Evolutionary conservation across 2,329 filamentous ascomycete species (phyloP).

Genomic region (Monilinia vaccinii-corymbosi): DNA sequence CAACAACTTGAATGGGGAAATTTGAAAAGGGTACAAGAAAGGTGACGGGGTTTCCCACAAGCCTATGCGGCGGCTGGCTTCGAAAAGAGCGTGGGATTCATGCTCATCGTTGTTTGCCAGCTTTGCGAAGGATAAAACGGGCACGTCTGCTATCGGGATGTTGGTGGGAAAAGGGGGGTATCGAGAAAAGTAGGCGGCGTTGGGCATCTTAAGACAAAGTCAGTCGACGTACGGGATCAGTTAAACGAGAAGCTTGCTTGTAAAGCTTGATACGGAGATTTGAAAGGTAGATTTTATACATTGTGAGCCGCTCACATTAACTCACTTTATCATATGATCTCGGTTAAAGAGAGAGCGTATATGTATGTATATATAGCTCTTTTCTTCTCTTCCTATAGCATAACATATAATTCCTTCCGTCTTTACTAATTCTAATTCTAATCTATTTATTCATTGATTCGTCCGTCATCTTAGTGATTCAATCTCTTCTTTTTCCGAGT

Average conservation of each 20-base stretch:
- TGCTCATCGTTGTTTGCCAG: background rate
- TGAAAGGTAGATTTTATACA: no score
- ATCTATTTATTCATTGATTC: no score
- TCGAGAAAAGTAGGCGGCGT: background rate
- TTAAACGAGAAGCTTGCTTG: background rate
- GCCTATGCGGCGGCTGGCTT: background rate
- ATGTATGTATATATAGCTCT: no score
- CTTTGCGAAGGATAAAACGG: background rate
- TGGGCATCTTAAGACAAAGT: background rate
- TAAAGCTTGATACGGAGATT: background rate
- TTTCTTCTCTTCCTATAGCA: no score
- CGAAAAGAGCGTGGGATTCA: background rate
- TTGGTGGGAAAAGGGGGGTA: background rate
- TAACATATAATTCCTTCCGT: no score
- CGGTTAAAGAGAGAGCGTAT: no score
- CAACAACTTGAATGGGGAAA: background rate
- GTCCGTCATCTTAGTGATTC: no score
- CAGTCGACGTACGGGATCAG: background rate
- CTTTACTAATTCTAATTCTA: no score
- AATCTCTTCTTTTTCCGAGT: no score
- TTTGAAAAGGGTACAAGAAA: background rate
- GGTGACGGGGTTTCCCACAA: background rate
- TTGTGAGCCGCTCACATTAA: no score
- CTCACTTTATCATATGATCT: no score
- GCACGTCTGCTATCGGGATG: background rate